Percentiles rank a stretch among this genome's conserved stretches.
Conservation (phyloP, 352 stramenopile species). For the Halophytophthora polymorphica region DNA sequence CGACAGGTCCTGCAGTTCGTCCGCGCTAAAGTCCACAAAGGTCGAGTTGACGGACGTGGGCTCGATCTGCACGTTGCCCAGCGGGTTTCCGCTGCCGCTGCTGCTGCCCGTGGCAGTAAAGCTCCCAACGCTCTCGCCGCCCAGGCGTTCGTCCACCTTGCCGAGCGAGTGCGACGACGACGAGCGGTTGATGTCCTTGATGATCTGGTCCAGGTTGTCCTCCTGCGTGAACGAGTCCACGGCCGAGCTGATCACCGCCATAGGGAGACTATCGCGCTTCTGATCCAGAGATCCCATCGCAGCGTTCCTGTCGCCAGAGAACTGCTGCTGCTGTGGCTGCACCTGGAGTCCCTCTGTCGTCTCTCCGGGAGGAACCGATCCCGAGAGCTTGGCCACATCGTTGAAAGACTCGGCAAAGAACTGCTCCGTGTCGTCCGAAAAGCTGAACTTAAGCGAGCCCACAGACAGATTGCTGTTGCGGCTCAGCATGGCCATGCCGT, state of each 20-base stretch:
- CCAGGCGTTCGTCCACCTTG: slow-evolving; percentile 21
- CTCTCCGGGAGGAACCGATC: slow-evolving; percentile 4
- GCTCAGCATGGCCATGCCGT: slow-evolving; percentile 26
- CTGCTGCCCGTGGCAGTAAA: slow-evolving; percentile 29
- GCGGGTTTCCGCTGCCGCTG: slow-evolving; percentile 23
- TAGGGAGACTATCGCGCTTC: slow-evolving; percentile 67
- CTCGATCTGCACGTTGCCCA: slow-evolving; percentile 20
- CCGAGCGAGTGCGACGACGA: slow-evolving; percentile 40
- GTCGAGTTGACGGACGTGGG: slow-evolving; percentile 38
- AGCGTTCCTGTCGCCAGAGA: background rate
- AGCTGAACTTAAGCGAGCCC: slow-evolving; percentile 70
- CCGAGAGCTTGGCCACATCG: slow-evolving; percentile 42
- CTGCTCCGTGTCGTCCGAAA: slow-evolving; percentile 62
- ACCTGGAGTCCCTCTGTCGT: slow-evolving; percentile 5
- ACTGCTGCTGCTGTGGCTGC: slow-evolving; percentile 30
- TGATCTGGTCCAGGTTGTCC: slow-evolving; percentile 74
- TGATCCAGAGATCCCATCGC: slow-evolving; percentile 9
- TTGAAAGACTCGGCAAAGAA: slow-evolving; percentile 60
- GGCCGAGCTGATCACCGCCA: slow-evolving; percentile 58
- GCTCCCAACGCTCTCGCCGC: slow-evolving; percentile 18
- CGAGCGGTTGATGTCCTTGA: slow-evolving; percentile 65
- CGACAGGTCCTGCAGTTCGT: slow-evolving; percentile 73
- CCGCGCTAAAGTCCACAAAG: slow-evolving; percentile 56
- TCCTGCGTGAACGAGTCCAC: slow-evolving; percentile 75
- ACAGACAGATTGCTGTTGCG: slow-evolving; percentile 66